Percentiles rank a stretch among this genome's conserved stretches.
phyloP scores from a whole-genome alignment of 768 basidiomycete species.

The Tulasnella sp. region DNA sequence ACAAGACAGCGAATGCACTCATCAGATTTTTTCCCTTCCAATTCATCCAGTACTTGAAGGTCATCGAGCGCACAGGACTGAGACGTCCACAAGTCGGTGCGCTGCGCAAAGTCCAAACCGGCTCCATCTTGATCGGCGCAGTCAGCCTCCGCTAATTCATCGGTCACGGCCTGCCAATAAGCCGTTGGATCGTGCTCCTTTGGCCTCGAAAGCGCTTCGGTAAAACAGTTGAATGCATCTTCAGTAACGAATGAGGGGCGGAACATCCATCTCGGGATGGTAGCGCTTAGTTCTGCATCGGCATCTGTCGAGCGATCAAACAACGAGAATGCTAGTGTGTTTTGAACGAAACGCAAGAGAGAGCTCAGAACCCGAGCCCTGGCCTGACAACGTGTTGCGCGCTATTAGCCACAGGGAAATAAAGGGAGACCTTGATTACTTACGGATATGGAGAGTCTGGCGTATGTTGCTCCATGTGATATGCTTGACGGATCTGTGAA shows the following conservation, averaged over 20 bases:
- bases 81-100: not conserved
- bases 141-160: not conserved
- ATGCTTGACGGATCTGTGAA: not conserved
- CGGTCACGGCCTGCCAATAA: not conserved
- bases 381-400: not conserved
- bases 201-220: not conserved
- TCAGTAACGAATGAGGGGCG: conserved; percentile 52
- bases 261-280: conserved; percentile 60
- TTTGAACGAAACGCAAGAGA: not conserved
- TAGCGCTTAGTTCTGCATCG: not conserved
- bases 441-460: not conserved
- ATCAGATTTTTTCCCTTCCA: not conserved
- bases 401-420: not conserved
- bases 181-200: not conserved
- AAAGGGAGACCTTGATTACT: not conserved
- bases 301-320: not conserved
- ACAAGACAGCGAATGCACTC: not conserved
- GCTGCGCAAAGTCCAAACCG: not conserved
- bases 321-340: not conserved
- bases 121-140: conserved; percentile 6
- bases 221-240: conserved; percentile 43
- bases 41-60: not conserved
- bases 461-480: not conserved
- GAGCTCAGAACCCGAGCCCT: not conserved
- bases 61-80: not conserved